A percentile compares a stretch with the other conserved stretches of the same genome.
These are phyloP conservation scores for Brassica nigra DNA, from an alignment of 345 rosid genomes.

Conservation along the genomic window DNA sequence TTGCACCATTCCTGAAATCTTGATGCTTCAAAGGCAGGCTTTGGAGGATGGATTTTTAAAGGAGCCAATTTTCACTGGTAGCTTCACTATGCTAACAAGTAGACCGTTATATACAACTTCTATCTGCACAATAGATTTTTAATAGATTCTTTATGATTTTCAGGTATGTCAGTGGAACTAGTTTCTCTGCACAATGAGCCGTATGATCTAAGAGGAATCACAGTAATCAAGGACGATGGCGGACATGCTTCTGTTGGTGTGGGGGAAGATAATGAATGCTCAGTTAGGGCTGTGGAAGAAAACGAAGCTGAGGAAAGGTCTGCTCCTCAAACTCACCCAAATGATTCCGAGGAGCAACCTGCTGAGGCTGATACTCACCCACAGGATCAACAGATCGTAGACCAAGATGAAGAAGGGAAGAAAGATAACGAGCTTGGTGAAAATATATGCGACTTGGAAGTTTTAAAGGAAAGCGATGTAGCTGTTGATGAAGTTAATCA, in stretches of 20 bases:
- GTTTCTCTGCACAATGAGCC: constrained; percentile 55
- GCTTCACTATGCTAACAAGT: constrained; percentile 37
- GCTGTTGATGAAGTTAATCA: constrained; percentile 50
- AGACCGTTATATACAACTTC: neutral
- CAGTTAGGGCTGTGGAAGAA: constrained; percentile 44
- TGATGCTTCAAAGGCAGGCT: constrained; percentile 79
- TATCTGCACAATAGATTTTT: no score
- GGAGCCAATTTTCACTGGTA: constrained; percentile 75
- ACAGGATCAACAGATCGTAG: constrained; percentile 20
- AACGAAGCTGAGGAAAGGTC: constrained; percentile 44
- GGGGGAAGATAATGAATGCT: constrained; percentile 45
- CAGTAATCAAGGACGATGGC: constrained; percentile 50
- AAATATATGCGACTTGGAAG: constrained; percentile 51
- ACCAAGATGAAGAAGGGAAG: constrained; percentile 31
- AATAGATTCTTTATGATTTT: constrained; percentile 29
- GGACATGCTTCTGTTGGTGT: constrained; percentile 44
- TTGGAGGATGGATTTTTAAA: constrained; percentile 71
- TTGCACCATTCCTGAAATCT: constrained; percentile 83
- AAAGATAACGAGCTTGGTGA: constrained; percentile 46
- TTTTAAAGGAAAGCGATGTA: constrained; percentile 41
- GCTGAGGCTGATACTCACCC: constrained; percentile 18
- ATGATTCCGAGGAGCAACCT: constrained; percentile 29
- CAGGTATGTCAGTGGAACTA: constrained; percentile 78
- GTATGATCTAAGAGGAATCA: constrained; percentile 66
- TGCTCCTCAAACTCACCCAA: constrained; percentile 23